Conservation (phyloP, 768 basidiomycete species). For the Serendipita sp. region DNA sequence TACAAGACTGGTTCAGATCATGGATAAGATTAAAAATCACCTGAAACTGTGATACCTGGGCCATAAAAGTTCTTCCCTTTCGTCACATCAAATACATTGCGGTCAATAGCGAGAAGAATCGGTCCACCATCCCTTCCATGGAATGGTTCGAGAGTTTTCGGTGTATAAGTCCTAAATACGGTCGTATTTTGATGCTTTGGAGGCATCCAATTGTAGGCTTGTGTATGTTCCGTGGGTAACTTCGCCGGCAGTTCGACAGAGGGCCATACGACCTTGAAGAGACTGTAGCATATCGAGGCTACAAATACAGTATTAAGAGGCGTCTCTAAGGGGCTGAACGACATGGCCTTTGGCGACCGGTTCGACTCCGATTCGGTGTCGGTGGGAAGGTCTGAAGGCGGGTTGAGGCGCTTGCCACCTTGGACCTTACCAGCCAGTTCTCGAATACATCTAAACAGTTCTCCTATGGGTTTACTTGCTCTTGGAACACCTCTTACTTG, state of each 20-base stretch:
- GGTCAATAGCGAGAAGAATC: conserved; percentile 75
- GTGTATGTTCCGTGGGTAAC: conserved; percentile 55
- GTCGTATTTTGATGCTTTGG: conserved; percentile 63
- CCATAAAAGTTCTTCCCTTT: conserved; percentile 86
- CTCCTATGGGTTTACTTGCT: conserved; percentile 73
- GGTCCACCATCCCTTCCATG: conserved; percentile 46
- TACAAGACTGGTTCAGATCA: conserved; percentile 18
- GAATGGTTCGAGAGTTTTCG: conserved; percentile 55
- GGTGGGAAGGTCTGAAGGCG: not conserved
- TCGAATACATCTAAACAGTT: not conserved
- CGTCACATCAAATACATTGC: conserved; percentile 86
- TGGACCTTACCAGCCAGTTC: not conserved
- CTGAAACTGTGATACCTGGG: conserved; percentile 44
- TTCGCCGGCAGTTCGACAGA: conserved; percentile 20
- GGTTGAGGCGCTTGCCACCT: not conserved
- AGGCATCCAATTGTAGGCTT: conserved; percentile 87
- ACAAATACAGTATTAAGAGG: conserved; percentile 1
- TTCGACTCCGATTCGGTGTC: not conserved
- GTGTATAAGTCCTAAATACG: conserved; percentile 62
- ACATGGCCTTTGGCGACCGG: not conserved
- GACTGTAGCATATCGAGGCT: not conserved
- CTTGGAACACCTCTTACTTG: conserved; percentile 87
- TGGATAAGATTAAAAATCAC: not conserved
- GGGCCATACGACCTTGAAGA: not conserved
- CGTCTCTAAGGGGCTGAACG: not conserved